phyloP scores from a whole-genome alignment of 1,284 basidiomycete genomes.

The Boletellus deceptivus region DNA sequence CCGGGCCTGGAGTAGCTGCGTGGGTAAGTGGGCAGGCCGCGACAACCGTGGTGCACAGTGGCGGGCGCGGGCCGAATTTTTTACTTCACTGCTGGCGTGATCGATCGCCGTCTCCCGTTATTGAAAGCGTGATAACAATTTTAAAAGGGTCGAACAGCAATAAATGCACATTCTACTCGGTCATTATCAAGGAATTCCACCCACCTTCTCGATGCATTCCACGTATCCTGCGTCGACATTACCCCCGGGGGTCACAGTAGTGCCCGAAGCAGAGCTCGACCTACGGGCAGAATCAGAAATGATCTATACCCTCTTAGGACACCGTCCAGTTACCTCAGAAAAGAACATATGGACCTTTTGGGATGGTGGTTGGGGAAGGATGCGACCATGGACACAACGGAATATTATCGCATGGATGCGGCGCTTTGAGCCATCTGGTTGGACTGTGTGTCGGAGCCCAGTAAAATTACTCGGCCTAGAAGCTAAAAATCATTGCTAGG shows the following conservation, averaged over 20 bases:
- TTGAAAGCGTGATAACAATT: no score
- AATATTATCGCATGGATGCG: constrained; percentile 10
- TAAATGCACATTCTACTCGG: no score
- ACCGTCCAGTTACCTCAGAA: constrained; percentile 5
- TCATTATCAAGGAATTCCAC: background rate
- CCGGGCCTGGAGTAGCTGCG: no score
- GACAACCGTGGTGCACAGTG: no score
- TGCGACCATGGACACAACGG: constrained; percentile 10
- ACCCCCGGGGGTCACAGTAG: background rate
- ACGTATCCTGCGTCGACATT: background rate
- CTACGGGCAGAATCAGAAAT: constrained; percentile 2
- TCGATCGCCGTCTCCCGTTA: no score
- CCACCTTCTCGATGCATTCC: background rate
- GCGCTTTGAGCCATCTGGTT: constrained; percentile 8
- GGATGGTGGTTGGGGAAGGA: constrained; percentile 3
- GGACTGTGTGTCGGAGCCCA: constrained; percentile 1
- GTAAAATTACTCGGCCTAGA: background rate
- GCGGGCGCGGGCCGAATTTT: no score
- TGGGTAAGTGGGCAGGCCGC: no score
- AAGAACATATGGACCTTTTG: constrained; percentile 11
- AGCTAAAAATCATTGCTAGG: background rate
- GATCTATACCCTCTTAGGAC: background rate
- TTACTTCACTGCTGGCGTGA: no score
- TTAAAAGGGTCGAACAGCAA: no score
- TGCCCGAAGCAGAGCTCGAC: constrained; percentile 3